Percentiles rank a stretch among this genome's conserved stretches.
phyloP scores from a whole-genome alignment of 164 flowering plant genomes.

The Cinnamomum micranthum region DNA sequence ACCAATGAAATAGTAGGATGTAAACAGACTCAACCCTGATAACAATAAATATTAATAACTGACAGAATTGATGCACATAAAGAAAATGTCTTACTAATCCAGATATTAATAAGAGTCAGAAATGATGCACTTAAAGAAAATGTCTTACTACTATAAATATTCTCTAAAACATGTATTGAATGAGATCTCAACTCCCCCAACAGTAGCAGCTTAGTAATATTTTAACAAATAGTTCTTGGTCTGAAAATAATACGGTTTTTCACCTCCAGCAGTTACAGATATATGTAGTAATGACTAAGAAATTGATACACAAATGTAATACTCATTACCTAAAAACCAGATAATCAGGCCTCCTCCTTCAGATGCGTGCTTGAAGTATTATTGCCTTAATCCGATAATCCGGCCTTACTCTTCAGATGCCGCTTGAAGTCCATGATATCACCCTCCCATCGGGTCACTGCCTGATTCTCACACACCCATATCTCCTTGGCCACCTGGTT shows the following conservation, averaged over 20 bases:
- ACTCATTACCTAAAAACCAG: too few species aligned
- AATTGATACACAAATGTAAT: neutral
- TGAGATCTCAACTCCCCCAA: neutral
- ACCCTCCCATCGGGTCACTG: constrained; percentile 81
- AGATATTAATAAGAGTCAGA: neutral
- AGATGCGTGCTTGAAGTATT: neutral
- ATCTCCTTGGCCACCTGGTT: constrained; percentile 95
- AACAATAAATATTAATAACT: neutral
- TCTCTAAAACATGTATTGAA: neutral
- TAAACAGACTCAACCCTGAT: too few species aligned
- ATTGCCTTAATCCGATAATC: constrained; percentile 40
- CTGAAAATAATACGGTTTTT: neutral
- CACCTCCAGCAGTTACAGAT: neutral
- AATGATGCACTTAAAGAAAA: neutral
- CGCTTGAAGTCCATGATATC: constrained; percentile 85
- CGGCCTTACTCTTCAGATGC: constrained; percentile 69
- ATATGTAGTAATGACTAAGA: too few species aligned
- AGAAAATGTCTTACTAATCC: neutral
- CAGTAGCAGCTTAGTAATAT: neutral
- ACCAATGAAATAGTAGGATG: too few species aligned
- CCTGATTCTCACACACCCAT: constrained; percentile 88
- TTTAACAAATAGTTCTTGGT: neutral
- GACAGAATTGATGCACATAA: neutral
- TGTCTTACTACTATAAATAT: too few species aligned
- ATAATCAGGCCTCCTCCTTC: too few species aligned